Evolutionary conservation across 257 asterid genomes (phyloP).

Genomic region (Fraxinus quadrangulata): DNA sequence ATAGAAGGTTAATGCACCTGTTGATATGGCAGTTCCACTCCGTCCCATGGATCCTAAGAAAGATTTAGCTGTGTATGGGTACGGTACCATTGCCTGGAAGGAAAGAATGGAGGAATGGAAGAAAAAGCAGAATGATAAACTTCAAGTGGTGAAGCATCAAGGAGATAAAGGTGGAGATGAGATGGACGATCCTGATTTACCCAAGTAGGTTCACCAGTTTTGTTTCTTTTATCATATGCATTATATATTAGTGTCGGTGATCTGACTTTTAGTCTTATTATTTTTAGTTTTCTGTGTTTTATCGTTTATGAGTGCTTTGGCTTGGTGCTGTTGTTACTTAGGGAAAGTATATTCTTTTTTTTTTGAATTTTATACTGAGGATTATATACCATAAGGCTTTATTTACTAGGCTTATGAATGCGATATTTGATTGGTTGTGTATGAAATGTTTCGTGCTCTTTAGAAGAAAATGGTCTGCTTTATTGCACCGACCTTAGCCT

Average conservation of each 20-base stretch:
- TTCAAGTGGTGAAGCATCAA: conserved; percentile 92
- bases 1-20: conserved; percentile 10
- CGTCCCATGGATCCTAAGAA: conserved; percentile 98
- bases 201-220: conserved; percentile 66
- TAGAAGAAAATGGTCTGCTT: background rate
- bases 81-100: conserved; percentile 98
- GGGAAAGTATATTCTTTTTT: conserved; percentile 16
- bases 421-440: background rate
- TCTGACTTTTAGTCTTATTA: conserved; percentile 30
- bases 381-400: background rate
- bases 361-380: conserved; percentile 10
- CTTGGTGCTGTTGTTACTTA: conserved; percentile 29
- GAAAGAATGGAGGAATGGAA: conserved; percentile 99
- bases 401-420: background rate
- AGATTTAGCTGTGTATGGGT: conserved; percentile 92
- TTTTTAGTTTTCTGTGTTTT: conserved; percentile 9
- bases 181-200: conserved; percentile 85
- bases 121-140: conserved; percentile 81
- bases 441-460: background rate
- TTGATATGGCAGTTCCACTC: conserved; percentile 65
- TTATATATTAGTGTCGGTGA: conserved; percentile 46
- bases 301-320: conserved; percentile 30
- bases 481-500: background rate
- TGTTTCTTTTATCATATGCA: conserved; percentile 31
- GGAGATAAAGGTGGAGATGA: conserved; percentile 76